These are phyloP conservation scores for Suillus sp. DNA, from an alignment of 768 basidiomycete genomes.

Conservation along the genomic window DNA sequence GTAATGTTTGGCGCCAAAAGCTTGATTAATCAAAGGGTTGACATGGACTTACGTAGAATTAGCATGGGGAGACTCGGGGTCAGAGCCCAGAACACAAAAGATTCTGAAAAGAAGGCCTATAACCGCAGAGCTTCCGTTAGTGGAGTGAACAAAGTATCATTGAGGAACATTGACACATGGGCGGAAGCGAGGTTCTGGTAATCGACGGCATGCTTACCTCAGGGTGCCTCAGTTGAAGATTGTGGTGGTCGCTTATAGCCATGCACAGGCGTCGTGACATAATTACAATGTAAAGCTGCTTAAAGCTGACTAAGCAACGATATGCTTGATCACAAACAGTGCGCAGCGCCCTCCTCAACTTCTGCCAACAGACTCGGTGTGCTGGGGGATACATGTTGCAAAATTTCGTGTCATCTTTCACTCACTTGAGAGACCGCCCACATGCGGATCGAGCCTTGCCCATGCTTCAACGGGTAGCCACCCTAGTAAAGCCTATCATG, in stretches of 20 bases:
- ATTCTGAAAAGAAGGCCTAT: neutral
- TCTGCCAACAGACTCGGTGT: neutral
- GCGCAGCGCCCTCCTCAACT: neutral
- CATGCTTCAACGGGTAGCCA: slow-evolving; percentile 69
- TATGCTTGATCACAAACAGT: neutral
- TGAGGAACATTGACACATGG: neutral
- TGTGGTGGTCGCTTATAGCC: neutral
- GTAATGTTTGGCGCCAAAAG: neutral
- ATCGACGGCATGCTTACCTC: neutral
- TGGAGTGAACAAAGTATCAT: neutral
- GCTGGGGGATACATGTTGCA: slow-evolving; percentile 46
- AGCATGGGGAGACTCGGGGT: neutral
- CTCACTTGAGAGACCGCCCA: slow-evolving; percentile 69
- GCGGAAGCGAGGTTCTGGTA: neutral
- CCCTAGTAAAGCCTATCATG: slow-evolving; percentile 94
- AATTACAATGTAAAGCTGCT: neutral
- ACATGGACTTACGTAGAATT: neutral
- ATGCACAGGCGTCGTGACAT: neutral
- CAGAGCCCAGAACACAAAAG: neutral
- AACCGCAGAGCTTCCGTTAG: neutral
- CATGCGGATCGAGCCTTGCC: slow-evolving; percentile 67
- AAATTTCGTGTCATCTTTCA: slow-evolving; percentile 63
- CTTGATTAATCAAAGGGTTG: neutral
- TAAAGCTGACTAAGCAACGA: neutral
- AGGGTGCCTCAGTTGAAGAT: neutral